Evolutionary conservation across 2,329 filamentous ascomycete species (phyloP).

Genomic region (Phaeosphaeriaceae sp.): DNA sequence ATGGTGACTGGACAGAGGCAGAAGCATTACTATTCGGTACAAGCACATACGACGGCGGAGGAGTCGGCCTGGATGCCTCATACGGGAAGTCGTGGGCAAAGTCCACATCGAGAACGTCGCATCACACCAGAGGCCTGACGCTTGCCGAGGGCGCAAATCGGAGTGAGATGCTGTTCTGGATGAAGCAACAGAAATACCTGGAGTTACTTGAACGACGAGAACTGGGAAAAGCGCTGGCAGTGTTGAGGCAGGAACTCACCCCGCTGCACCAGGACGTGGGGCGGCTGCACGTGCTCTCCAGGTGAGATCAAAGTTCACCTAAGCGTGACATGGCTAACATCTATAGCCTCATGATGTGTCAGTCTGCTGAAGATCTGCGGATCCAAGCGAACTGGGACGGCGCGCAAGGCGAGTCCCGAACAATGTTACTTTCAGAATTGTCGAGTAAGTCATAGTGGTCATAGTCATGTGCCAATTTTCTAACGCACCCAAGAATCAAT

Average conservation of each 20-base stretch:
- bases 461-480: neutral
- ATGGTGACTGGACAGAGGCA: slow-evolving; percentile 84
- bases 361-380: slow-evolving; percentile 77
- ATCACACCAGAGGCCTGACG: slow-evolving; percentile 66
- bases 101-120: slow-evolving; percentile 32
- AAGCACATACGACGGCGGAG: slow-evolving; percentile 52
- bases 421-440: slow-evolving; percentile 76
- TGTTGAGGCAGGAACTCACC: slow-evolving; percentile 87
- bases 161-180: slow-evolving; percentile 82
- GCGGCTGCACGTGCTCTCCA: slow-evolving; percentile 82
- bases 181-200: slow-evolving; percentile 93
- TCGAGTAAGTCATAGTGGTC: slow-evolving; percentile 68
- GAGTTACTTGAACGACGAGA: slow-evolving; percentile 84
- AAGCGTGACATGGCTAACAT: slow-evolving; percentile 24
- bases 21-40: slow-evolving; percentile 76
- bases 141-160: slow-evolving; percentile 77
- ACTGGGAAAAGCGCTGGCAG: slow-evolving; percentile 74
- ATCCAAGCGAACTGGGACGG: slow-evolving; percentile 85
- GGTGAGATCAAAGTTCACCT: slow-evolving; percentile 51
- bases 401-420: slow-evolving; percentile 75
- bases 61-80: slow-evolving; percentile 44
- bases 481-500: slow-evolving; percentile 71
- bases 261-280: slow-evolving; percentile 80
- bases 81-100: slow-evolving; percentile 45
- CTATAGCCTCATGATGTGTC: slow-evolving; percentile 83